phyloP scores from a whole-genome alignment of 352 stramenopile genomes.

The Phytophthora pluvialis region DNA sequence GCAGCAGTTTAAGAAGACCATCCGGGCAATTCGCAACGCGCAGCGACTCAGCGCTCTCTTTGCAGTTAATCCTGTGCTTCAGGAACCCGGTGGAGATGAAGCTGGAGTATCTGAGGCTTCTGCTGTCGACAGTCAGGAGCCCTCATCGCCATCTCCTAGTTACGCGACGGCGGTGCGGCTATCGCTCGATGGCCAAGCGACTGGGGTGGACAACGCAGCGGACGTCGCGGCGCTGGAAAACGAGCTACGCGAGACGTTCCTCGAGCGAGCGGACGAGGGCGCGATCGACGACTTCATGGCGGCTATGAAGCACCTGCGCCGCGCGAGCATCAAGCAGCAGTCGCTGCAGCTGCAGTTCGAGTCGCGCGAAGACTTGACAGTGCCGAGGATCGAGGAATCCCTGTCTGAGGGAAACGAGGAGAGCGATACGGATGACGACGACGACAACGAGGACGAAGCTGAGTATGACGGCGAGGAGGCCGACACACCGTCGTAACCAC shows the following conservation, averaged over 20 bases:
- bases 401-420: conserved; percentile 36
- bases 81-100: conserved; percentile 12
- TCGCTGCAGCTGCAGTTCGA: conserved; percentile 24
- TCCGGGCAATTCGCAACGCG: conserved; percentile 61
- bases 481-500: neutral
- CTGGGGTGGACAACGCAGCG: conserved; percentile 6
- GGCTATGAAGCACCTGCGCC: conserved; percentile 68
- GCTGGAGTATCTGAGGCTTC: neutral
- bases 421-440: conserved; percentile 40
- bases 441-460: conserved; percentile 26
- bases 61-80: neutral
- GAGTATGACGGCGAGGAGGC: conserved; percentile 22
- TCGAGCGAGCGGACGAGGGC: conserved; percentile 61
- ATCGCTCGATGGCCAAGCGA: conserved; percentile 19
- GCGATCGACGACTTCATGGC: conserved; percentile 75
- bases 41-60: conserved; percentile 45
- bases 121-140: neutral
- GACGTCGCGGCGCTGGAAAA: conserved; percentile 69
- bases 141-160: conserved; percentile 7
- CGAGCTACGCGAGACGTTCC: conserved; percentile 64
- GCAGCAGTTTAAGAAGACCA: conserved; percentile 71
- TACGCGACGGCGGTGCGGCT: conserved; percentile 50
- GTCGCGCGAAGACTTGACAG: conserved; percentile 14
- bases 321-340: conserved; percentile 45
- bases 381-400: conserved; percentile 6